Evolutionary conservation across 257 asterid genomes (phyloP).

Genomic region (Solanum etuberosum): DNA sequence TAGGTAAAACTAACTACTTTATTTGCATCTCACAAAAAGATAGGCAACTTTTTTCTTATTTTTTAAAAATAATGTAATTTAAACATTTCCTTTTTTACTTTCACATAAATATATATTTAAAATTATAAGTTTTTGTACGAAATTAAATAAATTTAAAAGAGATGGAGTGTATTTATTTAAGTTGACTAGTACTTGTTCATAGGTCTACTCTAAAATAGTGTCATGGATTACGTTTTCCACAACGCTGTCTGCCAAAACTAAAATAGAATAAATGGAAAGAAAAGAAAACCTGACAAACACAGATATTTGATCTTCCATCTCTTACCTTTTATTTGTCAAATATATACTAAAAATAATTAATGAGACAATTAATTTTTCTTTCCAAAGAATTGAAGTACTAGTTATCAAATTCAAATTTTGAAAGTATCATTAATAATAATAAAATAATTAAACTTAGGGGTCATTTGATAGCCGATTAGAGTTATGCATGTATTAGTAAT

Average conservation of each 20-base stretch:
- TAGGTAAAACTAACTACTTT: neutral
- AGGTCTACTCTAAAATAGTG: neutral
- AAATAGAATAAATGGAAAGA: too few relatives aligned
- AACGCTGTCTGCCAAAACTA: neutral
- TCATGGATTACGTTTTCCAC: neutral
- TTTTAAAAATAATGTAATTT: neutral
- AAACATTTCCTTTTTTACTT: neutral
- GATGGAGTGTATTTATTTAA: neutral
- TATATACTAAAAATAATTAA: neutral
- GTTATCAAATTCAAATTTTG: neutral
- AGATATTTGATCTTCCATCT: neutral
- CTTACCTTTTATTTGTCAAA: neutral
- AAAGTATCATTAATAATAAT: neutral
- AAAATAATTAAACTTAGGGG: too few relatives aligned
- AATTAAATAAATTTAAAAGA: neutral
- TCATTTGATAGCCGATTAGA: too few relatives aligned
- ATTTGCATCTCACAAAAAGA: neutral
- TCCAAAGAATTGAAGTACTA: neutral
- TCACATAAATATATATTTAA: neutral
- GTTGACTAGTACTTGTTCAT: neutral
- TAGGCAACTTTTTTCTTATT: neutral
- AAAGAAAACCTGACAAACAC: neutral
- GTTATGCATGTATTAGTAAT: too few relatives aligned
- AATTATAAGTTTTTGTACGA: neutral
- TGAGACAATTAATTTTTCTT: neutral